phyloP scores from a whole-genome alignment of 2,329 filamentous ascomycete species.

The Fusarium metavorans region DNA sequence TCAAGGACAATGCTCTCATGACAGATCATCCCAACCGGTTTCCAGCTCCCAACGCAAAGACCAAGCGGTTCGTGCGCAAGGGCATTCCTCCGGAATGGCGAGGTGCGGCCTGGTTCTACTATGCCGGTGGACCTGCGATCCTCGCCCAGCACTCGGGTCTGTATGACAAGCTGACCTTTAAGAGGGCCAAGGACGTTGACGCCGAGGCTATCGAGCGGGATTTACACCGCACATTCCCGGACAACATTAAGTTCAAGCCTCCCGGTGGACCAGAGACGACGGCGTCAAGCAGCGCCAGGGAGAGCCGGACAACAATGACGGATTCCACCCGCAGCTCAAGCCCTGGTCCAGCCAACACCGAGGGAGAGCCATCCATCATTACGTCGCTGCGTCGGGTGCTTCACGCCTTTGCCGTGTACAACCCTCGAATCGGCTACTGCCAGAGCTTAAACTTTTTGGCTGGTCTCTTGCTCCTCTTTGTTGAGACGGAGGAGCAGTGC shows the following conservation, averaged over 20 bases:
- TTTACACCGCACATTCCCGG: constrained; percentile 92
- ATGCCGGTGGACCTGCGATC: constrained; percentile 86
- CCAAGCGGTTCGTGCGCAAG: constrained; percentile 91
- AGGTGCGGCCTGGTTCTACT: constrained; percentile 97
- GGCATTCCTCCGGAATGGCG: constrained; percentile 94
- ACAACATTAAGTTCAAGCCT: constrained; percentile 91
- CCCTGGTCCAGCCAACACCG: constrained; percentile 48
- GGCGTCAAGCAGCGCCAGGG: constrained; percentile 47
- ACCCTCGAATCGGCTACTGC: constrained; percentile 92
- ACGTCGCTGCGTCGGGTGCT: constrained; percentile 85
- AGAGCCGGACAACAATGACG: constrained; percentile 54
- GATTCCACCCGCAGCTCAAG: constrained; percentile 50
- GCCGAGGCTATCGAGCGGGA: constrained; percentile 94
- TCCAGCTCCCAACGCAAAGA: constrained; percentile 82
- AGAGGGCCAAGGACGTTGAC: constrained; percentile 77
- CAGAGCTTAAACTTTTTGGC: constrained; percentile 96
- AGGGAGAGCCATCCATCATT: constrained; percentile 81
- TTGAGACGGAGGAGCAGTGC: constrained; percentile 87
- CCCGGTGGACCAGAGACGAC: constrained; percentile 50
- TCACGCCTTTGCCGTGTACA: constrained; percentile 90
- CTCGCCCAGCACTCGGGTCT: constrained; percentile 80
- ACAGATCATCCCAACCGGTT: constrained; percentile 81
- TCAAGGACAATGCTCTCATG: constrained; percentile 81
- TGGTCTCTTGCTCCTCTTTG: constrained; percentile 88
- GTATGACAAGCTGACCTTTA: constrained; percentile 77